Base-by-base conservation (phyloP, 2,329 filamentous ascomycete genomes). In the Epichloe festucae region DNA sequence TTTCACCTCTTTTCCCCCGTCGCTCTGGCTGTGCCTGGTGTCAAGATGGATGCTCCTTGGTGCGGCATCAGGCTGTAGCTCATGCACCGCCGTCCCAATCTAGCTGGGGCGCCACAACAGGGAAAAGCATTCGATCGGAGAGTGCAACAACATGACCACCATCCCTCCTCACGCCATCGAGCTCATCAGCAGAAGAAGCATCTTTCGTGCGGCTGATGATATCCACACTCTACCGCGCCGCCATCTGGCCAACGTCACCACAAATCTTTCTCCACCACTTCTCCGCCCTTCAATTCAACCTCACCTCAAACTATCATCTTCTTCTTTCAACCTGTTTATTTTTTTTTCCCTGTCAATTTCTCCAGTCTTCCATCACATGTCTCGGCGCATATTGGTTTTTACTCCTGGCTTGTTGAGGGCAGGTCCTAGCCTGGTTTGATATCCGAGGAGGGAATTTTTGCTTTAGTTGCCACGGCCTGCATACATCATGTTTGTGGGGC, bases 401-500 rank as follows among this genome's bases (percentile, higher is more conserved):
- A 36, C 19, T 36, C 35, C 6, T 21, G 31, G 31, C 36, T 51
- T 48, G 35, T 31, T 14, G 44, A 51, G 21, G 36, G 38, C 40
- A n/a, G 38, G 35, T 21, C 35, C 49, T 35, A 17, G 46, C 50
- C 52, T 47, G 49, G 34, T 51, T 48, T 49, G 52, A 54, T 54
- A 54, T 54, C 41, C 49, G 41, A 41, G 31, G 36, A 27, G 46
- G 52, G 40, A 47, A 14, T 43, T 42, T 38, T 43, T 43, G 31
- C 19, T 50, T 39, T 48, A 17, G 10, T 36, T 49, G 12, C 5
- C 44, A 41, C 40, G n/a, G 50, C 15, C 50, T 52, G 45, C 45
- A 44, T 52, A 39, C 39, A 52, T 42, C 19, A 48, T 42, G 50
- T n/a, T 14, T n/a, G 21, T 27, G 19, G 14, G 34, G 21, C 5